phyloP scores from a whole-genome alignment of 2,329 filamentous ascomycete species.

The Penicillium sclerotigenum region DNA sequence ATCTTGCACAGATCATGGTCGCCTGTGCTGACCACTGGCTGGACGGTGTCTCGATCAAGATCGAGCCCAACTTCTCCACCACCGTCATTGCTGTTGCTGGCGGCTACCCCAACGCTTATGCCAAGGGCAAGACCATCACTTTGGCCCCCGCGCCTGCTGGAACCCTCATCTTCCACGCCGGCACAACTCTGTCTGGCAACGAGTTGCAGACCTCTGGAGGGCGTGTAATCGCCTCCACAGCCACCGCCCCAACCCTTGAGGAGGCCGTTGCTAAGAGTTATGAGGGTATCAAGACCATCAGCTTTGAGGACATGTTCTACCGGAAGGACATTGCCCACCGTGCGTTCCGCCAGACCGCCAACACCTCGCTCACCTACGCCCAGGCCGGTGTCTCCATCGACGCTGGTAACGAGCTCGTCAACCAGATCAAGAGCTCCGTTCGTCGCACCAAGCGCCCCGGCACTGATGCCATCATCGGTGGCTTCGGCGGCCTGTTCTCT shows the following conservation, averaged over 20 bases:
- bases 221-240: slow-evolving; percentile 89
- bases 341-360: slow-evolving; percentile 41
- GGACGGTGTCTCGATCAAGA: slow-evolving; percentile 63
- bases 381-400: slow-evolving; percentile 92
- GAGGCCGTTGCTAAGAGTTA: slow-evolving; percentile 88
- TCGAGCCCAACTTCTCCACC: slow-evolving; percentile 70
- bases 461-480: slow-evolving; percentile 89
- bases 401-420: slow-evolving; percentile 86
- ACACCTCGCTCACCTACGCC: slow-evolving; percentile 72
- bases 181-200: slow-evolving; percentile 64
- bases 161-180: slow-evolving; percentile 87
- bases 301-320: slow-evolving; percentile 87
- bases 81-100: slow-evolving; percentile 93
- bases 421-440: slow-evolving; percentile 88
- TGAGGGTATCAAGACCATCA: slow-evolving; percentile 71
- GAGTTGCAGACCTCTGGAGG: slow-evolving; percentile 77
- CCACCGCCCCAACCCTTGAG: slow-evolving; percentile 70
- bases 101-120: slow-evolving; percentile 84
- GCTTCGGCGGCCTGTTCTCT: slow-evolving; percentile 87
- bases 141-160: slow-evolving; percentile 54
- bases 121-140: slow-evolving; percentile 68
- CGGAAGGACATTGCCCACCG: slow-evolving; percentile 88
- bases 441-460: slow-evolving; percentile 78
- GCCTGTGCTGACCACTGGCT: slow-evolving; percentile 76
- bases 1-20: slow-evolving; percentile 84